Base-by-base conservation (phyloP, 441 rosid genomes). In the Mallotus japonicus region DNA sequence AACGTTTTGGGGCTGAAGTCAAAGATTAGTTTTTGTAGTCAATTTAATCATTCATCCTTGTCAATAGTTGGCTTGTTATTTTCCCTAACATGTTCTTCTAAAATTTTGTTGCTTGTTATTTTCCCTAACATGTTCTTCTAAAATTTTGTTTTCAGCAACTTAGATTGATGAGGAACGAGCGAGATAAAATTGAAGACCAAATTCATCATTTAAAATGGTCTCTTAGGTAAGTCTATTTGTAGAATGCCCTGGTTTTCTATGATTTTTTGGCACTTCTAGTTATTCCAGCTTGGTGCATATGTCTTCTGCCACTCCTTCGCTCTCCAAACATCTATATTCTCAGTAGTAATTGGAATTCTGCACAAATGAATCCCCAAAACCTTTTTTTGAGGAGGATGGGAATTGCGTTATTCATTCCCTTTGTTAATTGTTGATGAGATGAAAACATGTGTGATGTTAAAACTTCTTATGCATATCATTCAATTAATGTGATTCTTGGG, bases 131-230 rank as follows among this genome's bases (percentile, higher is more conserved):
- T 76, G 69, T 20, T 46, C 60, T 75, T 50, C 40, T 42, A 11
- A 44, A 32, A 63, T 72, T 56, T 69, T 73, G 6, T 28, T 3
- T 81, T 70, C 89, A 95, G 99, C 77, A 93, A 80, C 97, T 91
- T 75, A 82, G 89, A 72, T 67, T 84, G 81, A 79, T 86, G 88
- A 91, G 99, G 82, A 85, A 84, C 75, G 84, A 90, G 65, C 91
- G 98, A 46, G 99, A 95, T 84, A 81, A 78, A 17, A 87, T 95
- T 76, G 99, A 95, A 86, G 98, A 93, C 76, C 79, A 81, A 79
- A 83, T 95, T 67, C 95, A 93, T 82, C 96, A 90, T 82, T 73
- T 90, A 65, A 89, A 82, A 65, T 91, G 96, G 98, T 93, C 95
- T 72, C 87, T 89, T 63, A 89, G 82, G 98, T 90, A 84, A 83